Percentiles rank a stretch among this genome's conserved stretches.
Evolutionary conservation across 148 eudicot species (phyloP).

Genomic region (Silene uniflora): DNA sequence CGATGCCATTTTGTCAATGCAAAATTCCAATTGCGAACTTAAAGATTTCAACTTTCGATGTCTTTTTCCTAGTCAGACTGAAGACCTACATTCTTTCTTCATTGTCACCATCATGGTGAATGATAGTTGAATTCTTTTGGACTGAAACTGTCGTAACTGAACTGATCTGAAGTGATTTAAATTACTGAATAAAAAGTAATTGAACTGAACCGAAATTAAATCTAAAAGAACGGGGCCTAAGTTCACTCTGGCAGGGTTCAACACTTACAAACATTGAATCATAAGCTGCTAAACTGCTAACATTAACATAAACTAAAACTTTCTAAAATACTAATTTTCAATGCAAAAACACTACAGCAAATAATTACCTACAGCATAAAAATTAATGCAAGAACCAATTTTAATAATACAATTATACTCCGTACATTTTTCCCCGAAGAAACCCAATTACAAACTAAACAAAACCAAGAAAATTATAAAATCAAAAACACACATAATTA

Average conservation of each 20-base stretch:
- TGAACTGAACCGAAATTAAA: too few relatives aligned
- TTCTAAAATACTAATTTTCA: not conserved
- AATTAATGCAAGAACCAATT: too few relatives aligned
- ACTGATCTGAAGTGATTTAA: too few relatives aligned
- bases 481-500: too few relatives aligned
- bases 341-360: not conserved
- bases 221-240: not conserved
- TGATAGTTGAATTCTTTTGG: not conserved
- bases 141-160: too few relatives aligned
- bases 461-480: too few relatives aligned
- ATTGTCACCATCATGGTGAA: not conserved
- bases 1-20: not conserved
- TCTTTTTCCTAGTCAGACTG: not conserved
- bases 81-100: not conserved
- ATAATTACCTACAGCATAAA: not conserved
- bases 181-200: too few relatives aligned
- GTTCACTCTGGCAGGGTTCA: not conserved
- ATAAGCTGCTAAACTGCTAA: not conserved
- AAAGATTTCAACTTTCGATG: not conserved
- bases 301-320: not conserved
- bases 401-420: too few relatives aligned
- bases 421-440: too few relatives aligned
- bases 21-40: not conserved
- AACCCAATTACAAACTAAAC: too few relatives aligned
- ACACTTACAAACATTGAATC: not conserved